These are phyloP conservation scores for Solioccasus polychromus DNA, from an alignment of 768 basidiomycete species.

Conservation along the genomic window DNA sequence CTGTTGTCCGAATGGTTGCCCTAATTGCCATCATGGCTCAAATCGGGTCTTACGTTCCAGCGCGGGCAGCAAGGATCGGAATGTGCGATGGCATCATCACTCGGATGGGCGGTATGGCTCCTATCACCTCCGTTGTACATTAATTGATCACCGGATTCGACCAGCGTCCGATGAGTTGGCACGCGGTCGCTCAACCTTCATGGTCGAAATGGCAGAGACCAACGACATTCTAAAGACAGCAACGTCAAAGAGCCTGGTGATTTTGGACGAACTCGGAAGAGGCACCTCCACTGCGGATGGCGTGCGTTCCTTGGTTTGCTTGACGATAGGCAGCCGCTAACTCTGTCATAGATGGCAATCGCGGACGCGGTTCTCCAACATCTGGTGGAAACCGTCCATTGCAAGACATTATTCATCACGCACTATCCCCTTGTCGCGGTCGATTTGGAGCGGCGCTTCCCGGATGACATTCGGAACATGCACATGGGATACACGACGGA, in stretches of 20 bases:
- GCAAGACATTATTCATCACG: slow-evolving; percentile 89
- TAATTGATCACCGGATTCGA: slow-evolving; percentile 1
- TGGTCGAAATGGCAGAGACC: slow-evolving; percentile 96
- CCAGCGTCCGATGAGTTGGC: slow-evolving; percentile 89
- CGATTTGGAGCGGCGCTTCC: slow-evolving; percentile 58
- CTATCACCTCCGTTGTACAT: not conserved
- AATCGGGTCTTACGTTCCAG: slow-evolving; percentile 93
- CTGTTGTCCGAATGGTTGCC: slow-evolving; percentile 75
- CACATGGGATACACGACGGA: slow-evolving; percentile 86
- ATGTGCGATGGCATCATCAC: slow-evolving; percentile 83
- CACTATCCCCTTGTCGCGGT: slow-evolving; percentile 88
- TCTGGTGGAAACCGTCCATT: slow-evolving; percentile 53
- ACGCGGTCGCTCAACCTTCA: slow-evolving; percentile 88
- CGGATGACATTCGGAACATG: slow-evolving; percentile 63
- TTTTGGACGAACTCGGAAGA: slow-evolving; percentile 86
- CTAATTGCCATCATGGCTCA: slow-evolving; percentile 77
- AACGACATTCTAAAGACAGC: slow-evolving; percentile 82
- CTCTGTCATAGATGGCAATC: slow-evolving; percentile 68
- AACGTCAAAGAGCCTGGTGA: slow-evolving; percentile 74
- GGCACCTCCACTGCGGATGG: slow-evolving; percentile 96
- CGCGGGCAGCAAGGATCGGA: slow-evolving; percentile 66
- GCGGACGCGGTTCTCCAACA: slow-evolving; percentile 79
- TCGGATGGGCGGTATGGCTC: slow-evolving; percentile 78
- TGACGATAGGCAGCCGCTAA: slow-evolving; percentile 2
- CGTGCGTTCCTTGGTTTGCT: slow-evolving; percentile 31